Percentiles rank a stretch among this genome's conserved stretches.
Evolutionary conservation across 345 rosid species (phyloP).

Genomic region (Syzygium jambos): DNA sequence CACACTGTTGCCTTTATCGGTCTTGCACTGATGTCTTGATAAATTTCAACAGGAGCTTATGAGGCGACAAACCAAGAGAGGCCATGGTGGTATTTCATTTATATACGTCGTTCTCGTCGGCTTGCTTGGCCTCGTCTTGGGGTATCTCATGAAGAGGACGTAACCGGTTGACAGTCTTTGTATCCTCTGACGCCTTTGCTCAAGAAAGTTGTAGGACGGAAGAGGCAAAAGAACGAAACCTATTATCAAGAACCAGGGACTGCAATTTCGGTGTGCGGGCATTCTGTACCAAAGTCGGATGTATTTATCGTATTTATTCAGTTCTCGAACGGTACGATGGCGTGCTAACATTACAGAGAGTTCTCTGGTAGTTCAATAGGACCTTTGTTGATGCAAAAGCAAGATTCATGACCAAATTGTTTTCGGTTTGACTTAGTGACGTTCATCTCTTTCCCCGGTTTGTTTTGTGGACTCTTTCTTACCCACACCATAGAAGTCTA

Average conservation of each 20-base stretch:
- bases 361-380: not conserved
- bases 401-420: not conserved
- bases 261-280: not conserved
- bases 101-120: conserved; percentile 53
- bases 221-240: not conserved
- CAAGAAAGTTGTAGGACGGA: not conserved
- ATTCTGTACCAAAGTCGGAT: not conserved
- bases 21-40: not conserved
- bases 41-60: conserved; percentile 43
- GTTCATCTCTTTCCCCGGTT: not conserved
- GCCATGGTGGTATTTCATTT: conserved; percentile 31
- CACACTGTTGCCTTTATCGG: not conserved
- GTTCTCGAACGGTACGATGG: not conserved
- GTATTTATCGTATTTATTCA: not conserved
- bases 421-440: not conserved
- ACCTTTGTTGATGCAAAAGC: not conserved
- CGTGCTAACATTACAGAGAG: not conserved
- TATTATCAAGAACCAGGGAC: not conserved
- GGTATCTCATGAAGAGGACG: conserved; percentile 59
- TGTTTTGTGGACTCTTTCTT: not conserved
- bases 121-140: conserved; percentile 60
- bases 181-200: not conserved
- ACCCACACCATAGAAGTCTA: not conserved
- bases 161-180: conserved; percentile 9
- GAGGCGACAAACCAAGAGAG: conserved; percentile 35